Base-by-base conservation (phyloP, 2,329 filamentous ascomycete genomes). In the Lecanicillium sp. region DNA sequence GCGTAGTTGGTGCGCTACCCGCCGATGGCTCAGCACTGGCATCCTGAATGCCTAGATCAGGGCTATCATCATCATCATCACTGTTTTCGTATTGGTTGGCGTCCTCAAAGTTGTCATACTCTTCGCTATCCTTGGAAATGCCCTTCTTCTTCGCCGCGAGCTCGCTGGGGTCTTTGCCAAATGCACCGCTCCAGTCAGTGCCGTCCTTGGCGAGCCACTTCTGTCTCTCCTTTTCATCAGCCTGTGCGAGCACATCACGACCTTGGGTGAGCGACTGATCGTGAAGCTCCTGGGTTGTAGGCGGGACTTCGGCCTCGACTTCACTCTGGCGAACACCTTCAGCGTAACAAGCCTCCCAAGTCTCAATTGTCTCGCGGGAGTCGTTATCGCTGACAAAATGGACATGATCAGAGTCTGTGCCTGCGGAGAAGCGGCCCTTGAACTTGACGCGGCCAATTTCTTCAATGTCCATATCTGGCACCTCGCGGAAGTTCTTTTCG, bases 311-410 rank as follows among this genome's bases (percentile, higher is more conserved):
- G 17, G 79, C 73, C 9, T 73, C 65, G 1, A 95, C 86, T 19
- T 78, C 73, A 40, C 80, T 74, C 12, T 70, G 63, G 3, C 92
- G 78, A 0, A 95, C 85, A 11, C 90, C 90, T 58, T 96, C 89
- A 0, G 87, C 79, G 29, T 83, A 77, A 57, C 90, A 95, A 1
- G 88, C 85, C 59, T 95, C 88, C 87, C 89, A 96, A 0, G 83
- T 85, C 63, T 96, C 90, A 47, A 86, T 94, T 0, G 89, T 95
- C 66, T 96, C 92, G 22, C 90, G 81, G 2, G 83, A 82, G 55
- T 94, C 80, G 52, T 94, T 95, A 58, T 94, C 85, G 34, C 79
- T 75, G 16, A 95, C 80, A 50, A 95, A 95, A 2, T 70, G 71
- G 47, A 85, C 74, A 55, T 96, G 92, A 14, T 86, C 83, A 38